phyloP scores from a whole-genome alignment of 495 filamentous ascomycete species.

The Hypoxylon fragiforme region DNA sequence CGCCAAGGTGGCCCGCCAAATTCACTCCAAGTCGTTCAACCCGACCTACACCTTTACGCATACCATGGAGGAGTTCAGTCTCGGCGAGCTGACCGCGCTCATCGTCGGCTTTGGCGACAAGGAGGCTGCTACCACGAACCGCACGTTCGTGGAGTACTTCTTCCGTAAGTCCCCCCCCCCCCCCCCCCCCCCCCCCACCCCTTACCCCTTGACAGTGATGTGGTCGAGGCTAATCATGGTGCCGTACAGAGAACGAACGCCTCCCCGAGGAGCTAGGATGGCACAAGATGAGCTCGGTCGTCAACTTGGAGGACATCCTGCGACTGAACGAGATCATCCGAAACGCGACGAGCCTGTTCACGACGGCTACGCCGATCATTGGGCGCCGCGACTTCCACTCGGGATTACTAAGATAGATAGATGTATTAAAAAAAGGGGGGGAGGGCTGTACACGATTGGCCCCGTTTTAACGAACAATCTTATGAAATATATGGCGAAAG shows the following conservation, averaged over 20 bases:
- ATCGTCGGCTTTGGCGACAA: conserved; percentile 52
- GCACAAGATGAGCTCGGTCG: neutral
- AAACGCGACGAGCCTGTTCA: conserved; percentile 14
- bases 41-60: conserved; percentile 44
- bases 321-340: neutral
- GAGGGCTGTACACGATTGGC: no score
- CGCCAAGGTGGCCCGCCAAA: conserved; percentile 46
- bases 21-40: conserved; percentile 45
- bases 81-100: conserved; percentile 49
- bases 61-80: conserved; percentile 41
- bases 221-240: neutral
- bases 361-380: no score
- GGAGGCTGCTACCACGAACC: conserved; percentile 37
- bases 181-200: no score
- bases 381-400: no score
- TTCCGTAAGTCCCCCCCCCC: conserved; percentile 41
- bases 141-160: conserved; percentile 46
- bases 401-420: no score
- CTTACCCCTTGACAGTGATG: neutral
- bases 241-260: conserved; percentile 23
- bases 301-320: conserved; percentile 1
- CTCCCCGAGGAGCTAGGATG: conserved; percentile 24
- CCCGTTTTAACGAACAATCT: no score
- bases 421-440: no score
- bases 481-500: no score